phyloP scores from a whole-genome alignment of 768 basidiomycete genomes.

The Podaxis rugospora region DNA sequence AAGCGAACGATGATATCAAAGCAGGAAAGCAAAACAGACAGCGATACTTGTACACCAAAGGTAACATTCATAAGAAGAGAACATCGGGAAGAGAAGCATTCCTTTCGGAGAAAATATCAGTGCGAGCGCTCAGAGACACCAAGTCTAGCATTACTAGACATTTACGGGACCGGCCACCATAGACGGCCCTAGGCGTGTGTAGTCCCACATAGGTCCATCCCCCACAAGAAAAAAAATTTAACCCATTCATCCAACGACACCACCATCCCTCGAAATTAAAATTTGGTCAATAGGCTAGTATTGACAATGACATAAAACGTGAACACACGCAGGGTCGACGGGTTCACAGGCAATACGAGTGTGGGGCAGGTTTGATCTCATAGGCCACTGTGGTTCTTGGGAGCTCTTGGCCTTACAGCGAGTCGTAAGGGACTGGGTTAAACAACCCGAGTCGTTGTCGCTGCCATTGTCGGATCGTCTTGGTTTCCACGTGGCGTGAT shows the following conservation, averaged over 20 bases:
- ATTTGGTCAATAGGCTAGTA: not conserved
- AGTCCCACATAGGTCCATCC: no score
- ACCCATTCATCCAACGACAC: not conserved
- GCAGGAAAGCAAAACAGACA: not conserved
- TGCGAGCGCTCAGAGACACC: not conserved
- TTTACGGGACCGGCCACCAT: no score
- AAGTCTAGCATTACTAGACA: not conserved
- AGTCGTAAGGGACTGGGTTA: not conserved
- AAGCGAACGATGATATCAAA: not conserved
- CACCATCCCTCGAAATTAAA: not conserved
- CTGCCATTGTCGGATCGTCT: slow-evolving; percentile 4
- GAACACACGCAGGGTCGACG: not conserved
- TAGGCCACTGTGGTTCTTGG: not conserved
- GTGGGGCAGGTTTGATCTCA: not conserved
- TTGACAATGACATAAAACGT: not conserved
- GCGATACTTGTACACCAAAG: not conserved
- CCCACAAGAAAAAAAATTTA: not conserved
- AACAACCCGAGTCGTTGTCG: not conserved
- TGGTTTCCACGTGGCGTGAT: not conserved
- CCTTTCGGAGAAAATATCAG: not conserved
- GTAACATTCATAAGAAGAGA: not conserved
- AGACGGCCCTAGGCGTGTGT: no score
- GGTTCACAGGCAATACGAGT: not conserved
- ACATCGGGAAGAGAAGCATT: not conserved
- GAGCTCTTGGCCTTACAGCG: not conserved